A percentile compares a stretch with the other conserved stretches of the same genome.
These are phyloP conservation scores for Phlebiopsis flavidoalba DNA, from an alignment of 768 basidiomycete species.

Conservation along the genomic window DNA sequence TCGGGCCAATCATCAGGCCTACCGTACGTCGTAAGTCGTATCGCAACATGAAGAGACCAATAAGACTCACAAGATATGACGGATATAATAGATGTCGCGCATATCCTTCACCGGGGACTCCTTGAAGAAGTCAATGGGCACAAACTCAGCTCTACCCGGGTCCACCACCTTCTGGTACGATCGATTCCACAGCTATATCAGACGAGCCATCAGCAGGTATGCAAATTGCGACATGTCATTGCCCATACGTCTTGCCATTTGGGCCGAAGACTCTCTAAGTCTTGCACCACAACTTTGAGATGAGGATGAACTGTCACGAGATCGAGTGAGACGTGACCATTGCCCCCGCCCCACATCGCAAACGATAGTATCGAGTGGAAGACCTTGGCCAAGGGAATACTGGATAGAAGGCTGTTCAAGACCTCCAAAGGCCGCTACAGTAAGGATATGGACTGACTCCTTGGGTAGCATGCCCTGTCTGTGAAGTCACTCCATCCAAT, in stretches of 20 bases:
- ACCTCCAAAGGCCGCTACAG: neutral
- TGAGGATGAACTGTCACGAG: conserved; percentile 24
- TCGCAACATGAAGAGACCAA: neutral
- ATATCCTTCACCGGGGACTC: conserved; percentile 21
- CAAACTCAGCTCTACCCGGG: conserved; percentile 25
- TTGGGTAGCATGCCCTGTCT: neutral
- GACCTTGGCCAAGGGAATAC: conserved; percentile 28
- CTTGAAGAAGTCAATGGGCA: conserved; percentile 26
- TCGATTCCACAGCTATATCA: too few relatives aligned
- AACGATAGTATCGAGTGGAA: conserved; percentile 19
- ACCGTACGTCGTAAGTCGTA: conserved; percentile 13
- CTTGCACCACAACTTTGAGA: conserved; percentile 29
- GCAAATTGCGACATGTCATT: too few relatives aligned
- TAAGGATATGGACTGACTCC: neutral
- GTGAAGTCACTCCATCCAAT: neutral
- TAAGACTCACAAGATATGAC: conserved; percentile 12
- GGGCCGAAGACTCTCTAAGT: conserved; percentile 15
- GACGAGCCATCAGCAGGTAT: too few relatives aligned
- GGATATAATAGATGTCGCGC: conserved; percentile 30
- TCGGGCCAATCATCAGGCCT: conserved; percentile 33
- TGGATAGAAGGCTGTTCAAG: neutral
- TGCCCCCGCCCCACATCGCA: conserved; percentile 33
- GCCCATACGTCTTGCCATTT: neutral
- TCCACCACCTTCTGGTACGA: conserved; percentile 12
- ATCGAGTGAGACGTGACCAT: conserved; percentile 27